Base-by-base conservation (phyloP, 129 eudicot genomes). In the Flaveria ramosissima region DNA sequence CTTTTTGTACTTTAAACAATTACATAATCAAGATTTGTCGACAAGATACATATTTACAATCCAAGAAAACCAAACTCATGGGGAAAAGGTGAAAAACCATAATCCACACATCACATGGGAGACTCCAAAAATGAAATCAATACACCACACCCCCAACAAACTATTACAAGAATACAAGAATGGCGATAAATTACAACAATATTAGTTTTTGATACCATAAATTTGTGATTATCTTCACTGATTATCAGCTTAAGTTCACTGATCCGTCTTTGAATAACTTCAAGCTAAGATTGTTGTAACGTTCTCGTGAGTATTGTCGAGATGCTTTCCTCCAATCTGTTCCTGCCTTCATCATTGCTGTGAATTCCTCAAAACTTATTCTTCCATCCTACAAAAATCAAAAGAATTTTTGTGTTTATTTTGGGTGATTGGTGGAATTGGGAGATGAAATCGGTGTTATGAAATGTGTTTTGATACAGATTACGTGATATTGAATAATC, bases 31-130 rank as follows among this genome's bases (percentile, higher is more conserved):
- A 72, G 32, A 77, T 66, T 42, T 69, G 76, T 11, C 75, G 67
- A 80, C 65, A 80, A 67, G 47, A 57, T 68, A 80, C 84, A 80
- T 74, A 80, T 80, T 80, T 80, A 80, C 80, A 80, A 74, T 21
- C 65, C 77, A 39, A 47, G 19, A 70, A 59, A 59, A 47, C 77
- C 71, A 63, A 16, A 80, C 64, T 13, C 79, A n/a, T 26, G 26
- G 13, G 45, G 55, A 56, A 56, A 56, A 26, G 26, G 9, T 43
- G 55, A 56, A 56, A 56, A 26, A 14, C 51, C 57, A 80, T 71
- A 41, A 66, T 68, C 53, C 53, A 67, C 64, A 73, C 75, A 70
- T 53, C 70, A 73, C 75, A 70, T 53, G 51, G 67, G 68, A 73
- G 68, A 73, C 83, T 51, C 13, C 46, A 78, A 70, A 70, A 78